A percentile compares a stretch with the other conserved stretches of the same genome.
Evolutionary conservation across 768 basidiomycete species (phyloP).

Genomic region (Boletus rufocinnamomeus): DNA sequence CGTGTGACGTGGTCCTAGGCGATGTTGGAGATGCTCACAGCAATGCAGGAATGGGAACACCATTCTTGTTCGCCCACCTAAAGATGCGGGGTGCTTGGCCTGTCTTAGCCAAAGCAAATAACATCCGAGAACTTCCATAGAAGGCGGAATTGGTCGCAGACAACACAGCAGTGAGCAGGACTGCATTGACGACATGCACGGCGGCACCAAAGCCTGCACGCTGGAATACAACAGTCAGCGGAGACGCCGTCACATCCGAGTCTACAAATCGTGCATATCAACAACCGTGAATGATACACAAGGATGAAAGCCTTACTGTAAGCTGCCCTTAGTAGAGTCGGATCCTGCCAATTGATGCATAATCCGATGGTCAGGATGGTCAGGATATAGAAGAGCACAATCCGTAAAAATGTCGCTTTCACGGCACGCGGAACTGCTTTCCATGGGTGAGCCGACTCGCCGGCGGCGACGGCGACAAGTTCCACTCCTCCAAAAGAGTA

Average conservation of each 20-base stretch:
- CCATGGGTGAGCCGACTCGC: constrained; percentile 64
- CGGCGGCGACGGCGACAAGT: constrained; percentile 71
- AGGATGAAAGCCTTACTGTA: constrained; percentile 33
- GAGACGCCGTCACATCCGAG: constrained; percentile 56
- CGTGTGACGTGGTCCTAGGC: neutral
- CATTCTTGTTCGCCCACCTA: constrained; percentile 61
- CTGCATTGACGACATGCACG: constrained; percentile 64
- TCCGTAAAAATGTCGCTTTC: constrained; percentile 68
- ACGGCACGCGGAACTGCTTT: constrained; percentile 64
- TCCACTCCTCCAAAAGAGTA: constrained; percentile 72
- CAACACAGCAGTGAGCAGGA: constrained; percentile 64
- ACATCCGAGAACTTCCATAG: constrained; percentile 64
- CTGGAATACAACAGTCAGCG: constrained; percentile 63
- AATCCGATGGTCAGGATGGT: constrained; percentile 66
- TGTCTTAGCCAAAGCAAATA: constrained; percentile 59
- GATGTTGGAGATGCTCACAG: constrained; percentile 41
- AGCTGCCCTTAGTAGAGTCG: constrained; percentile 50
- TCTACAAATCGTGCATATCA: constrained; percentile 29
- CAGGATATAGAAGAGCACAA: constrained; percentile 64
- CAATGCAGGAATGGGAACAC: constrained; percentile 60
- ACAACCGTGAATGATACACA: neutral
- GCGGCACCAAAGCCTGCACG: constrained; percentile 64
- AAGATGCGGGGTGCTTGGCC: constrained; percentile 69
- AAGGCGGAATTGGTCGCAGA: constrained; percentile 68
- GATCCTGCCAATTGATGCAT: constrained; percentile 62